Evolutionary conservation across 768 basidiomycete genomes (phyloP), one percentile per base, ranked within the genome.

Genomic region (Kockovaella imperatae): DNA sequence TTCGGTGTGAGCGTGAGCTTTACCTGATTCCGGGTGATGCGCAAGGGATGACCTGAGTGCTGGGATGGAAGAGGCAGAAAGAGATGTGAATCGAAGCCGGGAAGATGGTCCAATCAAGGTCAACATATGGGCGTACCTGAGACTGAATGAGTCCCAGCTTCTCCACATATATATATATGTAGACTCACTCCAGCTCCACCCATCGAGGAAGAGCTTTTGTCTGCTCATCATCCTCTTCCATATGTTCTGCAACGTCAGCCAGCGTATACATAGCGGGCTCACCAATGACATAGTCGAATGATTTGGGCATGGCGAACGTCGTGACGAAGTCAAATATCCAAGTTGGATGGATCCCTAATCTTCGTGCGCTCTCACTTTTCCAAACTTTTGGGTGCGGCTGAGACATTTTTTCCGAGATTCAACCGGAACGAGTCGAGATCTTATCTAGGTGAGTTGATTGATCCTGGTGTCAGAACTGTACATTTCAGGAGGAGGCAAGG

Each of bases 161-260:
- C n/a, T 47, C 21, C 50, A 6, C 46, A 53, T 41, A 28, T 34
- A 20, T n/a, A 11, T 3, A 29, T 5, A 20, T 24, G 29, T 78
- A 52, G 49, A 86, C 87, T 61, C 77, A 96, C 76, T 96, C 93
- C 39, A 96, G 79, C 58, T 84, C 79, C 26, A 96, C 91, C 93
- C 93, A 97, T 49, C 73, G 71, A 3, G 75, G 75, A 23, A 76
- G 62, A 3, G 83, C 76, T 56, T 78, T 79, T 1, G 80, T 75
- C 0, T 78, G 75, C 51, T 90, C 90, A 66, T 96, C 91, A 42
- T 90, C 87, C 67, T 96, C 91, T 84, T 96, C 68, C 67, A 71
- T 67, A 42, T 69, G 67, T 48, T 67, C 70, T 60, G 54, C 20
- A 28, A 34, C 15, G 11, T 24, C 35, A 21, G 18, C 42, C 29